Base-by-base conservation (phyloP, 805 yeast species). In the Metschnikowia chrysomelidarum region DNA sequence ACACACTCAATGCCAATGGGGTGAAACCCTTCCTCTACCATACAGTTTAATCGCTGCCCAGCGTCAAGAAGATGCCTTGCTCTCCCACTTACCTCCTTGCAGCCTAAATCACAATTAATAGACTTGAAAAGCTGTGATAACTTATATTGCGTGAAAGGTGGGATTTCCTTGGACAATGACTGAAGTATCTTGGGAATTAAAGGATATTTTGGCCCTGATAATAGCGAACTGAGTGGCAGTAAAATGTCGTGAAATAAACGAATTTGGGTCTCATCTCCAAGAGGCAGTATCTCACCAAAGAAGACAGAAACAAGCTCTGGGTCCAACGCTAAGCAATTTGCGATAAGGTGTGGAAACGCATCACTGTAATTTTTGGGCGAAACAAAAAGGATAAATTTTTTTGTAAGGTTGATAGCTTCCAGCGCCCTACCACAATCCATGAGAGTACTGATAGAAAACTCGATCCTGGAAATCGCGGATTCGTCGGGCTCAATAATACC, bases 391-490 rank as follows among this genome's bases (percentile, higher is more conserved):
- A 32, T 19, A 17, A 32, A 32, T 3, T n/a, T 10, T 20, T 27
- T 28, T 11, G 30, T 15, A 9, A 32, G 18, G 2, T 7, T 6
- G 16, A 23, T 21, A 10, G 40, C 40, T 3, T 16, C 13, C 5
- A 6, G 14, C 10, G n/a, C 9, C 5, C 14, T 22, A 8, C 17
- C 24, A 16, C 31, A 24, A 8, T 32, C 36, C n/a, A 36, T 28
- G 17, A 36, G 36, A 7, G 32, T 5, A 7, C 36, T 17, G 10
- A 32, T 32, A 4, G 32, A 31, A 12, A 23, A 28, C 14, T 36
- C 40, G 12, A 36, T 26, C 7, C 40, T 24, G 16, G 30, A 23
- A 14, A 11, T 5, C n/a, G 19, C 15, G 14, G 5, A 21, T 11
- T 6, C 18, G 13, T 24, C 19, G 5, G 16, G 5, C 12, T 28